Evolutionary conservation across 106 monocot genomes (phyloP).

Genomic region (Gastrodia elata): DNA sequence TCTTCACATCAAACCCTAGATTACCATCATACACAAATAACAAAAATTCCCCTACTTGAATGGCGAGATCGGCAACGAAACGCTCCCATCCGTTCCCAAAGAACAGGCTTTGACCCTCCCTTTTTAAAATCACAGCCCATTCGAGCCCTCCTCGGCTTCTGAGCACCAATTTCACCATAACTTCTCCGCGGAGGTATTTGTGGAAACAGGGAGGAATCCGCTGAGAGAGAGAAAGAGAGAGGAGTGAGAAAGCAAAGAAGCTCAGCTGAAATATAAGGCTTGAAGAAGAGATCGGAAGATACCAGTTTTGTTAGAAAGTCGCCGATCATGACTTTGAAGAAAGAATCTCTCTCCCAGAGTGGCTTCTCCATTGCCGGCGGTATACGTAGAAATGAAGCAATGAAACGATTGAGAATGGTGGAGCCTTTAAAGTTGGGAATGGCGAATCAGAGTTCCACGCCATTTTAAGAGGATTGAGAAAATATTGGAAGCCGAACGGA

Average conservation of each 20-base stretch:
- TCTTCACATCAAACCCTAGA: slow-evolving; percentile 12
- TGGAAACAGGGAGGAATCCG: slow-evolving; percentile 9
- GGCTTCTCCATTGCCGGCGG: slow-evolving; percentile 6
- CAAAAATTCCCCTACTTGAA: slow-evolving; percentile 11
- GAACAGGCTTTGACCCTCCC: not conserved
- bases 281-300: not conserved
- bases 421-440: not conserved
- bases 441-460: not conserved
- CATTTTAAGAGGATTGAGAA: too few species aligned
- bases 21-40: slow-evolving; percentile 13
- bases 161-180: not conserved
- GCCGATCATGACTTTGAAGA: slow-evolving; percentile 19
- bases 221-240: not conserved
- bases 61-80: slow-evolving; percentile 3
- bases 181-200: not conserved
- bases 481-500: too few species aligned
- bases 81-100: slow-evolving; percentile 14
- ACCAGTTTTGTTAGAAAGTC: slow-evolving; percentile 8
- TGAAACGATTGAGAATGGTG: not conserved
- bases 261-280: not conserved
- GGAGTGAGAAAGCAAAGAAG: not conserved
- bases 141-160: slow-evolving; percentile 5
- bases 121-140: slow-evolving; percentile 5
- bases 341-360: slow-evolving; percentile 9
- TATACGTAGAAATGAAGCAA: not conserved